Conservation (phyloP, 805 yeast genomes). For the Kodamaea sagamina region DNA sequence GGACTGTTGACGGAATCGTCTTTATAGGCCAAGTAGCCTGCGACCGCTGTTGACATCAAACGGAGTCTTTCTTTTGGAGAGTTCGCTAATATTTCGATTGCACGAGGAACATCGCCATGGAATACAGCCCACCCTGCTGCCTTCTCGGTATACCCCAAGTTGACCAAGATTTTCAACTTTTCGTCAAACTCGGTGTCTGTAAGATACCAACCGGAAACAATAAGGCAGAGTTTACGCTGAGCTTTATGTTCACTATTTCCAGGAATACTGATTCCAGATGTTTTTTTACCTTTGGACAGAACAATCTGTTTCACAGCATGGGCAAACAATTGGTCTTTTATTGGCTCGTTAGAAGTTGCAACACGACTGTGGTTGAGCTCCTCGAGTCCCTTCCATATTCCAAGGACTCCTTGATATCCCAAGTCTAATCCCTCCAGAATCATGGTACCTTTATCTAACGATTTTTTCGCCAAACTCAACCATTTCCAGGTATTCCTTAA, state of each 20-base stretch:
- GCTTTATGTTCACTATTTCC: slow-evolving; percentile 53
- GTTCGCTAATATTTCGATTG: slow-evolving; percentile 75
- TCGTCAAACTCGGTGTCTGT: slow-evolving; percentile 73
- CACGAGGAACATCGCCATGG: slow-evolving; percentile 81
- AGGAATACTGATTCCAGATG: slow-evolving; percentile 48
- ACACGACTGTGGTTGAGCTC: slow-evolving; percentile 51
- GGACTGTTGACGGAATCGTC: slow-evolving; percentile 62
- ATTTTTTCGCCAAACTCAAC: slow-evolving; percentile 71
- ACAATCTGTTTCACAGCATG: slow-evolving; percentile 56
- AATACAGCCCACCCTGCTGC: slow-evolving; percentile 99
- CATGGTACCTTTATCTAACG: slow-evolving; percentile 67
- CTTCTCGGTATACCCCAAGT: slow-evolving; percentile 66
- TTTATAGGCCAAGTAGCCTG: slow-evolving; percentile 78
- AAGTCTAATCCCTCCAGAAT: slow-evolving; percentile 70
- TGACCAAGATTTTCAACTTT: slow-evolving; percentile 57
- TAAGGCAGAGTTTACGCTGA: slow-evolving; percentile 76
- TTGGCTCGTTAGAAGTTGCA: slow-evolving; percentile 25
- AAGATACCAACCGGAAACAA: slow-evolving; percentile 89
- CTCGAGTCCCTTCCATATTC: slow-evolving; percentile 81
- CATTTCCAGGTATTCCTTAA: slow-evolving; percentile 88
- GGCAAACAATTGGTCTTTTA: slow-evolving; percentile 44
- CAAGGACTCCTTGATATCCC: slow-evolving; percentile 84
- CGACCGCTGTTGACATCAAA: slow-evolving; percentile 89
- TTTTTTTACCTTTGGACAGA: slow-evolving; percentile 46
- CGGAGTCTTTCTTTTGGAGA: slow-evolving; percentile 69